Percentiles rank a stretch among this genome's conserved stretches.
Conservation (phyloP, 192 early-diverging fungal species). For the Entophlyctis helioformis region DNA sequence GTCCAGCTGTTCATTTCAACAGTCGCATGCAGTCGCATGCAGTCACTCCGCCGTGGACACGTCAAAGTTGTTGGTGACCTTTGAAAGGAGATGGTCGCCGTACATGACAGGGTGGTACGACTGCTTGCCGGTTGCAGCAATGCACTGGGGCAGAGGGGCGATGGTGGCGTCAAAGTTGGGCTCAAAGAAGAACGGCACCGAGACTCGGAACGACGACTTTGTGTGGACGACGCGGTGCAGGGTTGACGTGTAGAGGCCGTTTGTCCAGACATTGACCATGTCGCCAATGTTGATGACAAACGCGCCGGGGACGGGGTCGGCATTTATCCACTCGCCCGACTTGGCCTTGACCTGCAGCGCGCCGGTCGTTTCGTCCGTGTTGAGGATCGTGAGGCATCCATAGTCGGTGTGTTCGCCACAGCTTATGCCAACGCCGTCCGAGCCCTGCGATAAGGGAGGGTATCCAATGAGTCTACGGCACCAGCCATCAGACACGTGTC, state of each 20-base stretch:
- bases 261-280: constrained; percentile 43
- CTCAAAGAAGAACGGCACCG: constrained; percentile 38
- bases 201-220: constrained; percentile 19
- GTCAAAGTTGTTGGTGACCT: constrained; percentile 25
- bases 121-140: constrained; percentile 4
- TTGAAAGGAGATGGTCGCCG: constrained; percentile 31
- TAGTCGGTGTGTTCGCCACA: constrained; percentile 45
- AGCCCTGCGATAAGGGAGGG: constrained; percentile 12
- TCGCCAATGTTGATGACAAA: constrained; percentile 49
- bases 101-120: constrained; percentile 24
- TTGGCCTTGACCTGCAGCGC: constrained; percentile 35
- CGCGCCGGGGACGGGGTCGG: constrained; percentile 30
- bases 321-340: constrained; percentile 35
- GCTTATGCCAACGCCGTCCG: constrained; percentile 16
- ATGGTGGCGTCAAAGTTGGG: constrained; percentile 38
- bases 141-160: constrained; percentile 18
- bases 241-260: constrained; percentile 35
- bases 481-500: constrained; percentile 1
- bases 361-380: constrained; percentile 29
- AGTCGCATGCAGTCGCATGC: too few species aligned
- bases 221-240: constrained; percentile 39
- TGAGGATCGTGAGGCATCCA: constrained; percentile 34
- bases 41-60: too few species aligned
- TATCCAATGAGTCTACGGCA: too few species aligned
- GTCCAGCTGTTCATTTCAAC: too few species aligned